Evolutionary conservation across 73 alveolate species (phyloP).

Genomic region (Stentor coeruleus): DNA sequence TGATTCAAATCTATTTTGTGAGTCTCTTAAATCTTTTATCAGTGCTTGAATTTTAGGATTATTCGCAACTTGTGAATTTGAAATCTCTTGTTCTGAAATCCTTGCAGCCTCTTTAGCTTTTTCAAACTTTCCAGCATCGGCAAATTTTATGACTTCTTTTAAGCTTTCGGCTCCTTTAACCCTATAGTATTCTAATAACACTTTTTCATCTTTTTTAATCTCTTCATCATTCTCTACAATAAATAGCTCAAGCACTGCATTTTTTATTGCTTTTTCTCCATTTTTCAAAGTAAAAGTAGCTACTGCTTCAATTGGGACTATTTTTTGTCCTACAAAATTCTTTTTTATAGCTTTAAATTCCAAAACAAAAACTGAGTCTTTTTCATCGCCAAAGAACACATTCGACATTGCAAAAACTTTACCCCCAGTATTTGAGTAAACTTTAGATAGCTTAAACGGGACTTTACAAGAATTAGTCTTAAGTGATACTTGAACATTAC

Average conservation of each 20-base stretch:
- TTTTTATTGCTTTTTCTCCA: too few relatives aligned
- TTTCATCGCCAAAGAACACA: neutral
- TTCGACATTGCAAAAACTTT: neutral
- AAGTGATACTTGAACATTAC: constrained; percentile 29
- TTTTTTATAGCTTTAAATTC: neutral
- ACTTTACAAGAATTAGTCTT: neutral
- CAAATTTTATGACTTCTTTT: constrained; percentile 17
- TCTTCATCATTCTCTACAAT: neutral
- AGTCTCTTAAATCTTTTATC: neutral
- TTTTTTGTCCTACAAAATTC: too few relatives aligned
- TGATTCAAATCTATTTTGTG: neutral
- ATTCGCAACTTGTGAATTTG: neutral
- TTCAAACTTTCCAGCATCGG: constrained; percentile 31
- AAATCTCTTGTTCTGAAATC: neutral
- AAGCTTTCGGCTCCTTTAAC: constrained; percentile 43
- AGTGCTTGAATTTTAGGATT: neutral
- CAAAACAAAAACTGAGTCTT: constrained; percentile 7
- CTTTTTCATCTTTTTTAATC: constrained; percentile 23
- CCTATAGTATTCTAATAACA: constrained; percentile 32
- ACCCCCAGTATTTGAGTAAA: constrained; percentile 25
- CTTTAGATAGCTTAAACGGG: constrained; percentile 36
- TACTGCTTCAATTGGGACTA: too few relatives aligned
- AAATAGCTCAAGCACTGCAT: too few relatives aligned
- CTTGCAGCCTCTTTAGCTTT: neutral
- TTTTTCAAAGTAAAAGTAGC: too few relatives aligned